Percentiles rank a stretch among this genome's conserved stretches.
phyloP scores from a whole-genome alignment of 148 eudicot genomes.

The Rhododendron molle region DNA sequence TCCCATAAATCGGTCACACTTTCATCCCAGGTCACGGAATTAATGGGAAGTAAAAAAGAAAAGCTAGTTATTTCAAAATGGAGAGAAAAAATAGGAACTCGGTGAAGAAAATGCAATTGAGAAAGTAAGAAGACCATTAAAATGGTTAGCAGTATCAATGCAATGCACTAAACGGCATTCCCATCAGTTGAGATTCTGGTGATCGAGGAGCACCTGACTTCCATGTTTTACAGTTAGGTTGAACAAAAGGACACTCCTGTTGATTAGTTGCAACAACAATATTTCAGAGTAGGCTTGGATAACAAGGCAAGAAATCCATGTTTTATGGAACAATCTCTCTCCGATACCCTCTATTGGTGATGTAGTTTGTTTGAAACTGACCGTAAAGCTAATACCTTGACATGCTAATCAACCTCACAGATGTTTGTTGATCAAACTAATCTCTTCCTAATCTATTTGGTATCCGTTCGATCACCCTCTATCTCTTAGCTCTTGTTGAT shows the following conservation, averaged over 20 bases:
- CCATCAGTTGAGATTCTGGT: not conserved
- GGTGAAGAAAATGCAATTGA: not conserved
- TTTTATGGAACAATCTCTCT: not conserved
- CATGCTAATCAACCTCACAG: not conserved
- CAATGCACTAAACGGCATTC: not conserved
- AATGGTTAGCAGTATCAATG: not conserved
- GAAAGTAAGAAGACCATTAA: not conserved
- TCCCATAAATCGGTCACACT: not conserved
- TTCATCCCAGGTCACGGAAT: not conserved
- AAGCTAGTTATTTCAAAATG: not conserved
- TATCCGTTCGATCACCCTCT: not conserved
- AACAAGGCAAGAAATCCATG: constrained; percentile 12
- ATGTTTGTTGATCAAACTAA: not conserved
- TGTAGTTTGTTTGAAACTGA: constrained; percentile 1
- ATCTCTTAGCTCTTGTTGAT: not conserved
- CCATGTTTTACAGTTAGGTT: not conserved
- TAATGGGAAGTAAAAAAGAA: not conserved
- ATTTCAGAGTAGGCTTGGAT: constrained; percentile 3
- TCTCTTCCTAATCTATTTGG: no score
- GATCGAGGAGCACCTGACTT: not conserved
- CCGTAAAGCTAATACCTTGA: not conserved
- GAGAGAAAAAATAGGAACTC: not conserved
- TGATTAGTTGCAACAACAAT: not conserved
- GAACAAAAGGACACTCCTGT: not conserved
- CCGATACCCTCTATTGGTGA: not conserved